Evolutionary conservation across 371 early-diverging fungal genomes (phyloP).

Genomic region (Ordospora pajunii): DNA sequence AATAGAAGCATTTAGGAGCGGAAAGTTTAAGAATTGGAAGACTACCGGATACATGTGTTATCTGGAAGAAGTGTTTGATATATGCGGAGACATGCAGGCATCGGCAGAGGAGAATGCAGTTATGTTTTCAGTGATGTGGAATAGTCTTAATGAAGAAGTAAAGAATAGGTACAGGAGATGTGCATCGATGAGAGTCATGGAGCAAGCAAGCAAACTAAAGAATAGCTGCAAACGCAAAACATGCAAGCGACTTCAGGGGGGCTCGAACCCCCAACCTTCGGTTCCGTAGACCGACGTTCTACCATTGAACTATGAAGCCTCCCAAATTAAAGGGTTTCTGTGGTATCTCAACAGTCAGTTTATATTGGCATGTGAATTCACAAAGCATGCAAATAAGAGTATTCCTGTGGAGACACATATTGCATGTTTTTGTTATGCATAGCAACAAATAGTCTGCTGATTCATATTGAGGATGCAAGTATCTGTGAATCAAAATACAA

Average conservation of each 20-base stretch:
- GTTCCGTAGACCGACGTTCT: constrained; percentile 40
- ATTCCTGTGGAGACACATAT: no score
- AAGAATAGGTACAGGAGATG: neutral
- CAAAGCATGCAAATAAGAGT: no score
- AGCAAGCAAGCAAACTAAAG: neutral
- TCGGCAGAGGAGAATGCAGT: neutral
- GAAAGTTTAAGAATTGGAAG: neutral
- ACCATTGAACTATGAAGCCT: constrained; percentile 37
- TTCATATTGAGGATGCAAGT: no score
- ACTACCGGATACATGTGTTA: neutral
- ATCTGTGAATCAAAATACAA: neutral
- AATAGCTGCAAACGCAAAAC: neutral
- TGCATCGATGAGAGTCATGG: neutral
- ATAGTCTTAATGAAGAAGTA: neutral
- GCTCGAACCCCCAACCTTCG: constrained; percentile 41
- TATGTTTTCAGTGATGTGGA: neutral
- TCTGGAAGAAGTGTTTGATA: neutral
- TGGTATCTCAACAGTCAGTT: neutral
- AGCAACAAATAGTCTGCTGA: no score
- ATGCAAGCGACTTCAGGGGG: constrained; percentile 13
- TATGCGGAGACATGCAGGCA: neutral
- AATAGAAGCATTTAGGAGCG: neutral
- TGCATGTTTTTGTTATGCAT: no score
- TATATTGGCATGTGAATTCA: neutral
- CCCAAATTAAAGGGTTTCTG: neutral